Evolutionary conservation across 1,139 yeast genomes (phyloP).

Genomic region (Barnettozyma hawaiiensis): DNA sequence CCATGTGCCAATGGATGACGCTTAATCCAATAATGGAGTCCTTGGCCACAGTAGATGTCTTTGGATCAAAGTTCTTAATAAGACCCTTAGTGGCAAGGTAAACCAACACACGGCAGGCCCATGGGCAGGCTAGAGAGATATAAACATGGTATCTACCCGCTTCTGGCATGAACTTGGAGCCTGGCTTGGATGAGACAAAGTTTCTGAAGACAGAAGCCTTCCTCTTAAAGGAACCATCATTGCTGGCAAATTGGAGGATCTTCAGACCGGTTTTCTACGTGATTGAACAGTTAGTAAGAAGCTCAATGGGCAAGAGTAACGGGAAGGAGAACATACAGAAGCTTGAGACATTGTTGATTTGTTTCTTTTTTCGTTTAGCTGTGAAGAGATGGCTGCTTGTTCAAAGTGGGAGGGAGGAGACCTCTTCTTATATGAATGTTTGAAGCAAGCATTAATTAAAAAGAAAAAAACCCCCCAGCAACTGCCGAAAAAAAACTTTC

Average conservation of each 20-base stretch:
- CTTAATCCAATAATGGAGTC: conserved; percentile 53
- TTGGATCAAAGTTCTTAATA: conserved; percentile 36
- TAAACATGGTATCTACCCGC: conserved; percentile 79
- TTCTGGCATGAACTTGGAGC: conserved; percentile 66
- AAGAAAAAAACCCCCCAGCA: too few species aligned
- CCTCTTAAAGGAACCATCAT: conserved; percentile 51
- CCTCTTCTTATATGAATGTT: too few species aligned
- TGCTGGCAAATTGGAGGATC: conserved; percentile 42
- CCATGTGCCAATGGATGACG: conserved; percentile 88
- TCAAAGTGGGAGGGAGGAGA: too few species aligned
- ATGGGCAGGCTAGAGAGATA: conserved; percentile 87
- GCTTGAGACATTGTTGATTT: conserved; percentile 7
- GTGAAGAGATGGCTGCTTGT: background rate
- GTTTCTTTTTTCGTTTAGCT: background rate
- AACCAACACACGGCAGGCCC: conserved; percentile 87
- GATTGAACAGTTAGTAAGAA: background rate
- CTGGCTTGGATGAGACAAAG: conserved; percentile 51
- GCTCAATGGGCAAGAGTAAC: background rate
- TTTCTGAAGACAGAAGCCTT: conserved; percentile 50
- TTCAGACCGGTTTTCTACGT: conserved; percentile 22
- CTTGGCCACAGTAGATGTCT: conserved; percentile 21
- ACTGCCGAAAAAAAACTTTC: too few species aligned
- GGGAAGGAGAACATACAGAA: background rate
- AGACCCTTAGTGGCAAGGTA: conserved; percentile 77
- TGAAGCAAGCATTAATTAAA: too few species aligned